A percentile compares a stretch with the other conserved stretches of the same genome.
Evolutionary conservation across 768 basidiomycete genomes (phyloP).

Genomic region (Tylopilus rubrobrunneus): DNA sequence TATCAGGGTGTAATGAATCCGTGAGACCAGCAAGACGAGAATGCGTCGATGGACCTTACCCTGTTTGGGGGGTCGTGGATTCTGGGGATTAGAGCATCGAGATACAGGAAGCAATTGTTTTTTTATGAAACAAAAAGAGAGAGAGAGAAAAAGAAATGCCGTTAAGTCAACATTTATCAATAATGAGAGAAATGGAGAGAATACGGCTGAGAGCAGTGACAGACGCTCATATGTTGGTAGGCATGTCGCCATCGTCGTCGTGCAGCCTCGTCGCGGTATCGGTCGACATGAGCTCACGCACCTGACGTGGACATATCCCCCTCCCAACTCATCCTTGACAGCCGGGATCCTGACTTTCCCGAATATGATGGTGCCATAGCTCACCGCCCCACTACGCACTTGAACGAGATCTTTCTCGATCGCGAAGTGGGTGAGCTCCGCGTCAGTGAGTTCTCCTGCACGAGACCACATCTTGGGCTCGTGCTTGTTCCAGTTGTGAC

Average conservation of each 20-base stretch:
- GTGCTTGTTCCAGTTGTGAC: conserved; percentile 68
- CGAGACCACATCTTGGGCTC: conserved; percentile 60
- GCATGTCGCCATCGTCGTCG: conserved; percentile 2
- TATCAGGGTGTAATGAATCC: conserved; percentile 25
- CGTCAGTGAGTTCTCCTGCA: conserved; percentile 48
- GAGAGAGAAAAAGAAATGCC: conserved; percentile 3
- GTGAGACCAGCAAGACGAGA: conserved; percentile 3
- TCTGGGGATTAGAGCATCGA: conserved; percentile 33
- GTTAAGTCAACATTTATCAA: conserved; percentile 9
- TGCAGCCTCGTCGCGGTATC: not conserved
- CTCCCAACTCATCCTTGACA: conserved; percentile 54
- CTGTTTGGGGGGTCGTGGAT: conserved; percentile 75
- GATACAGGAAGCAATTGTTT: not conserved
- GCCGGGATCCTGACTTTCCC: conserved; percentile 75
- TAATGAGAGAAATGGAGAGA: not conserved
- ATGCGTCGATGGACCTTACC: conserved; percentile 16
- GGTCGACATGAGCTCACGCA: conserved; percentile 30
- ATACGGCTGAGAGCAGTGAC: conserved; percentile 2
- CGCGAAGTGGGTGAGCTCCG: conserved; percentile 48
- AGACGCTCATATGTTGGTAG: conserved; percentile 5
- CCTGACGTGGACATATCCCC: conserved; percentile 72
- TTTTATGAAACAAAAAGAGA: not conserved
- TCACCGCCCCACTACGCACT: conserved; percentile 52
- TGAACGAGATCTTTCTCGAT: conserved; percentile 42
- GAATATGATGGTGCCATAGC: conserved; percentile 69